Evolutionary conservation across 225 moss, liverwort and hornwort genomes (phyloP), one percentile per base, ranked within the genome.

Genomic region (Physcomitrellopsis africana): DNA sequence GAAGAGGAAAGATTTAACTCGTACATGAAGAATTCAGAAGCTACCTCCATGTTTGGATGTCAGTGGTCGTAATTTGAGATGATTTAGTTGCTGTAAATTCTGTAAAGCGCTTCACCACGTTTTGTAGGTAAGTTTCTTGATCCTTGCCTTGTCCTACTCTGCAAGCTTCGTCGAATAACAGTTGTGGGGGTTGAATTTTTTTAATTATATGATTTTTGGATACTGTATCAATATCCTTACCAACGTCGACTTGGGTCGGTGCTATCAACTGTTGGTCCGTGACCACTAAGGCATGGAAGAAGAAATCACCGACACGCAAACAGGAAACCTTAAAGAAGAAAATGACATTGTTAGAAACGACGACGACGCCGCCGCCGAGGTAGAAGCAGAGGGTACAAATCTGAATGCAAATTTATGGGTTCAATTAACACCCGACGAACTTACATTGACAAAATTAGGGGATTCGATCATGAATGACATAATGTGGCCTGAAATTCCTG

Each of bases 401-500:
- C 18, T 49, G 41, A 68, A 67, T 23, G 75, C 67, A 10, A 76
- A 58, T 32, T 72, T 47, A 18, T 76, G 69, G 76, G 22, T 57
- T 16, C 63, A 76, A 19, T 45, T 72, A 7, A 44, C 72, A 44
- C 72, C 49, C 23, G 8, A 58, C 2, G 59, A 51, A 59, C 22
- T 9, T 37, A 37, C 32, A 10, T 51, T 42, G 12, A 15, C 27
- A 58, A 1, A 20, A 44, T 24, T 19, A 29, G 0, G 13, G 19
- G 58, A 67, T 1, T 6, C 58, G 1, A n/a, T 58, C 10, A 80
- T 72, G 77, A 63, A 83, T 11, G 59, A 68, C 8, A 64, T 27
- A 10, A 58, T 68, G 48, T 77, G 74, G 84, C 44, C 43, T 1
- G 70, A 70, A 37, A 43, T 84, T 23, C 84, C 84, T 5, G 62